Conservation (phyloP, 2,329 filamentous ascomycete genomes). For the Pseudohalonectria lignicola region DNA sequence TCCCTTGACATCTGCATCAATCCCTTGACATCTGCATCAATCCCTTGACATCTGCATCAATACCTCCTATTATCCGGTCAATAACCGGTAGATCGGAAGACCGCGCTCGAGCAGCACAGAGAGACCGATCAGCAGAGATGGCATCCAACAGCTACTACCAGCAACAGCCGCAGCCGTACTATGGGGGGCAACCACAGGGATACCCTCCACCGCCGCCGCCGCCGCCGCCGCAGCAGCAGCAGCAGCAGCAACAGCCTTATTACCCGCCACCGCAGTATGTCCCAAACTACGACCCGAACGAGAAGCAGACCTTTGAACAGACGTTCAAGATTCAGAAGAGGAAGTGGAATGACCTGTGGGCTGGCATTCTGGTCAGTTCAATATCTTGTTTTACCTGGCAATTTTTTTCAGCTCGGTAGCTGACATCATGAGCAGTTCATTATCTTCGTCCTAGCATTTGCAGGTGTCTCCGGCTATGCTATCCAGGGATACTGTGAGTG, state of each 20-base stretch:
- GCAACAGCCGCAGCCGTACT: background rate
- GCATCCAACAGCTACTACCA: slow-evolving; percentile 1
- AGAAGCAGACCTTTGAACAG: slow-evolving; percentile 59
- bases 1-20: background rate
- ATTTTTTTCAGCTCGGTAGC: too few relatives aligned
- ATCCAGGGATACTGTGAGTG: slow-evolving; percentile 10
- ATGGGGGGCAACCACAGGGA: background rate
- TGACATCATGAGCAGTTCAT: too few relatives aligned
- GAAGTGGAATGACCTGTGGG: slow-evolving; percentile 90
- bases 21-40: too few relatives aligned
- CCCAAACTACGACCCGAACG: slow-evolving; percentile 15
- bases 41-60: background rate
- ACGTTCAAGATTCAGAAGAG: slow-evolving; percentile 65
- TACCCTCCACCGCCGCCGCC: background rate
- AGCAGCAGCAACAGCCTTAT: too few relatives aligned
- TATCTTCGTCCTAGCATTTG: slow-evolving; percentile 12
- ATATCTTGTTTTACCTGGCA: too few relatives aligned
- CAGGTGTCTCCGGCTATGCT: slow-evolving; percentile 8
- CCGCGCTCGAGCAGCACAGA: background rate
- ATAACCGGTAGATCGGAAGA: background rate
- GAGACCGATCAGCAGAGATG: slow-evolving; percentile 1
- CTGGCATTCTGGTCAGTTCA: slow-evolving; percentile 62
- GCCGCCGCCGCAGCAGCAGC: too few relatives aligned
- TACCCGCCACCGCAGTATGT: too few relatives aligned
- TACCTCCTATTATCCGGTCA: background rate